Percentiles rank a stretch among this genome's conserved stretches.
These are phyloP conservation scores for Apiospora marii DNA, from an alignment of 2,329 filamentous ascomycete species.

Conservation along the genomic window DNA sequence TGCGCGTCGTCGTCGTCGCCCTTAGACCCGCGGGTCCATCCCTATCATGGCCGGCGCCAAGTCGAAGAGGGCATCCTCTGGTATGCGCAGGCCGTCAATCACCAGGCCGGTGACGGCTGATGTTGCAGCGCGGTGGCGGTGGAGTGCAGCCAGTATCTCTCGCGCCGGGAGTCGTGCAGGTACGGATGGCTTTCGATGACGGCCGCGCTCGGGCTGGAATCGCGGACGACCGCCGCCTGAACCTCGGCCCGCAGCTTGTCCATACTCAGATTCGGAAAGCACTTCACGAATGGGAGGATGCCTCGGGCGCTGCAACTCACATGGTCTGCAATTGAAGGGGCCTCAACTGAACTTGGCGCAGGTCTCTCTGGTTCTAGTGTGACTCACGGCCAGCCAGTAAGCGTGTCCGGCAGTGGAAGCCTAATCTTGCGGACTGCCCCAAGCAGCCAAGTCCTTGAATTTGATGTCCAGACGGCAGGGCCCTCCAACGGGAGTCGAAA, in stretches of 20 bases:
- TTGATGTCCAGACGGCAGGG: background rate
- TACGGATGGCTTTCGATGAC: slow-evolving; percentile 28
- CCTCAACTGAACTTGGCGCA: background rate
- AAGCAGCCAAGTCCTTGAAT: background rate
- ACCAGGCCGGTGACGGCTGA: slow-evolving; percentile 31
- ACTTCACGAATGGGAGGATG: background rate
- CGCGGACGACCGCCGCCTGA: slow-evolving; percentile 32
- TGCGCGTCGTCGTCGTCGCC: slow-evolving; percentile 34
- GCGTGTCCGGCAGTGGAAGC: too few species aligned
- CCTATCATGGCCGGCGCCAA: slow-evolving; percentile 32
- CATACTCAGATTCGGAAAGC: slow-evolving; percentile 26
- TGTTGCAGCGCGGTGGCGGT: slow-evolving; percentile 27
- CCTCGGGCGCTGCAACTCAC: slow-evolving; percentile 2
- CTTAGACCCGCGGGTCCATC: slow-evolving; percentile 36
- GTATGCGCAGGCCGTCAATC: slow-evolving; percentile 35
- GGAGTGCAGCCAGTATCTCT: slow-evolving; percentile 24
- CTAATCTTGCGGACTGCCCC: too few species aligned
- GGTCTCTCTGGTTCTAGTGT: background rate
- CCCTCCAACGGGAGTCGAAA: background rate
- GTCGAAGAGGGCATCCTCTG: slow-evolving; percentile 36
- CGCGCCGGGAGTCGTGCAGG: slow-evolving; percentile 27
- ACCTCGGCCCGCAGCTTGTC: slow-evolving; percentile 28
- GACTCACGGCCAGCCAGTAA: too few species aligned
- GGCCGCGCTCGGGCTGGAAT: slow-evolving; percentile 28
- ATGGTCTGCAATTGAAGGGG: slow-evolving; percentile 13